A percentile compares a stretch with the other conserved stretches of the same genome.
Conservation (phyloP, 164 flowering plant genomes). For the Piper longum region DNA sequence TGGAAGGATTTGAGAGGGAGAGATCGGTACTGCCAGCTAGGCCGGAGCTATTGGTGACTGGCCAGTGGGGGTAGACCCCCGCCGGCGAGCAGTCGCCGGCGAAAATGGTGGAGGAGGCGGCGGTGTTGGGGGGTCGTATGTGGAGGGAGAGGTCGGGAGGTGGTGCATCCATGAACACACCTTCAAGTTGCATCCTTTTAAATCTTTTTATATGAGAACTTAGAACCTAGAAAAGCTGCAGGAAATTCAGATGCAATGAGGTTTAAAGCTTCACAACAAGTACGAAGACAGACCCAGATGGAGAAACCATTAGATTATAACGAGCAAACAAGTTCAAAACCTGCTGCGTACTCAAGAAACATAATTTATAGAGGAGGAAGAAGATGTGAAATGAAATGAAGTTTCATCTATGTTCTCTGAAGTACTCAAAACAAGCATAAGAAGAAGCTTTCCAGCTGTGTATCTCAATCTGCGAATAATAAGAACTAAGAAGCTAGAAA, state of each 20-base stretch:
- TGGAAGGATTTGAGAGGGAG: slow-evolving; percentile 27
- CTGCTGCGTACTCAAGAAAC: no score
- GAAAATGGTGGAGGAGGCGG: slow-evolving; percentile 14
- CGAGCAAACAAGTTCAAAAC: not conserved
- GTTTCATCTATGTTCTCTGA: not conserved
- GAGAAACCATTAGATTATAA: no score
- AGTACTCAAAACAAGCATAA: not conserved
- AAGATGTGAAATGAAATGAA: no score
- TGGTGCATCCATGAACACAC: not conserved
- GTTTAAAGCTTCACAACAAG: no score
- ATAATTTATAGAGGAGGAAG: no score
- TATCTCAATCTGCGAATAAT: no score
- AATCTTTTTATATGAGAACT: not conserved
- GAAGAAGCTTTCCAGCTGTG: not conserved
- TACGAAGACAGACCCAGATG: no score
- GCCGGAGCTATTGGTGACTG: slow-evolving; percentile 8
- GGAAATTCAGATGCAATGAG: no score
- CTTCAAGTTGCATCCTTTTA: not conserved
- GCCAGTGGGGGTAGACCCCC: slow-evolving; percentile 2
- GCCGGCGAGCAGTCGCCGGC: slow-evolving; percentile 7
- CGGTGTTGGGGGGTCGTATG: not conserved
- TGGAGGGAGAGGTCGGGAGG: not conserved
- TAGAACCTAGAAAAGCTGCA: not conserved
- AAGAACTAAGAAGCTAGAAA: no score
- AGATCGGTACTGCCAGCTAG: slow-evolving; percentile 26